Percentiles rank a stretch among this genome's conserved stretches.
Conservation (phyloP, 2,329 filamentous ascomycete species). For the Alternaria tenuissima region DNA sequence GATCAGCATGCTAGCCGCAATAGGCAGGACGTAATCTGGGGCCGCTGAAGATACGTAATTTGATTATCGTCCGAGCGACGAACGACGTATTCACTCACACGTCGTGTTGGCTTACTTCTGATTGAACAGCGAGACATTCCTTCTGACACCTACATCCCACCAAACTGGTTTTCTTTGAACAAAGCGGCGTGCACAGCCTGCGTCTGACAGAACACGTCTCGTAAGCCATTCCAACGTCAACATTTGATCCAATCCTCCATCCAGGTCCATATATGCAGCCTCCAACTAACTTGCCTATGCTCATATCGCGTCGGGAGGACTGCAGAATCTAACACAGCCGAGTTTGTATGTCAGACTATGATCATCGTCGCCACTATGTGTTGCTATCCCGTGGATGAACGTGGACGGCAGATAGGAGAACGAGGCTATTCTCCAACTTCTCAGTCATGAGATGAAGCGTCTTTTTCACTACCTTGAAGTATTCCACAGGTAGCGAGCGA, state of each 20-base stretch:
- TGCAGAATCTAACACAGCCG: not conserved
- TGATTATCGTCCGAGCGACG: slow-evolving; percentile 2
- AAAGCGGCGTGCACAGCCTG: not conserved
- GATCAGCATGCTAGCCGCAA: slow-evolving; percentile 6
- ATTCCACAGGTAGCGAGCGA: not conserved
- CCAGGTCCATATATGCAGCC: not conserved
- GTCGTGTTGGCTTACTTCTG: not conserved
- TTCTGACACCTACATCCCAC: not conserved
- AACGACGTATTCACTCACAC: not conserved
- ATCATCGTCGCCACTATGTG: not conserved
- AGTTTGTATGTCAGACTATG: not conserved
- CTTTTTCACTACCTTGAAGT: not conserved
- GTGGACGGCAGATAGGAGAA: too few species aligned
- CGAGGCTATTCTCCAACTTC: too few species aligned
- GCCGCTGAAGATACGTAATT: slow-evolving; percentile 16
- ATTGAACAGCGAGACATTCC: not conserved
- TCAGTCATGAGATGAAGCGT: not conserved
- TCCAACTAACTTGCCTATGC: not conserved
- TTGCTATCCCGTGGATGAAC: too few species aligned
- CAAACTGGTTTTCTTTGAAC: not conserved
- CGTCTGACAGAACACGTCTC: not conserved
- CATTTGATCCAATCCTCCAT: not conserved
- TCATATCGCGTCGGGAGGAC: not conserved
- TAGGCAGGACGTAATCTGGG: slow-evolving; percentile 15
- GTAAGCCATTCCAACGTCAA: not conserved